Evolutionary conservation across 257 asterid species (phyloP).

Genomic region (Plantago ovata): DNA sequence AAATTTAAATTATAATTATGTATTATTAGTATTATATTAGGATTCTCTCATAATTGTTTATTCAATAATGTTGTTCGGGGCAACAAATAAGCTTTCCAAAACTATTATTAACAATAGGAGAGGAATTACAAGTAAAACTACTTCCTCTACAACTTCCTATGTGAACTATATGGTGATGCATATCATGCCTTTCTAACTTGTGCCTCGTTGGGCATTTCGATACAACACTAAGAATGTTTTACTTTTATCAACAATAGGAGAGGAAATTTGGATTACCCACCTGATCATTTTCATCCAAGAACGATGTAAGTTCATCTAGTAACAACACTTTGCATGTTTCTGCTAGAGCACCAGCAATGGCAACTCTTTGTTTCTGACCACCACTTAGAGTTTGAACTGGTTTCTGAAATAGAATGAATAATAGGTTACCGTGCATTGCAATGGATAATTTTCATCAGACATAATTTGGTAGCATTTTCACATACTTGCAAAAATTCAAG

Average conservation of each 20-base stretch:
- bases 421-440: constrained; percentile 6
- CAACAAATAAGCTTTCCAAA: too few relatives aligned
- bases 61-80: too few relatives aligned
- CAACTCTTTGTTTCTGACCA: constrained; percentile 99
- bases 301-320: constrained; percentile 94
- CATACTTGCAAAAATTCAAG: constrained; percentile 73
- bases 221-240: background rate
- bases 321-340: constrained; percentile 87
- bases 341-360: constrained; percentile 96
- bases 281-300: constrained; percentile 95
- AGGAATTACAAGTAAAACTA: background rate
- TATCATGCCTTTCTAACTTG: constrained; percentile 2
- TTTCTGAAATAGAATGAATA: constrained; percentile 41
- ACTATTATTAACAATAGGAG: too few relatives aligned
- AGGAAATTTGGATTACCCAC: constrained; percentile 29
- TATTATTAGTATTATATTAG: too few relatives aligned
- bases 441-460: constrained; percentile 1
- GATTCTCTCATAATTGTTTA: too few relatives aligned
- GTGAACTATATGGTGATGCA: background rate
- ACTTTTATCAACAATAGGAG: background rate
- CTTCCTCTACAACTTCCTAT: background rate
- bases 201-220: constrained; percentile 1
- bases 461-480: constrained; percentile 13
- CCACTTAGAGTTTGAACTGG: constrained; percentile 98
- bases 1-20: too few relatives aligned